Base-by-base conservation (phyloP, 441 rosid genomes). In the Gossypium aridum region DNA sequence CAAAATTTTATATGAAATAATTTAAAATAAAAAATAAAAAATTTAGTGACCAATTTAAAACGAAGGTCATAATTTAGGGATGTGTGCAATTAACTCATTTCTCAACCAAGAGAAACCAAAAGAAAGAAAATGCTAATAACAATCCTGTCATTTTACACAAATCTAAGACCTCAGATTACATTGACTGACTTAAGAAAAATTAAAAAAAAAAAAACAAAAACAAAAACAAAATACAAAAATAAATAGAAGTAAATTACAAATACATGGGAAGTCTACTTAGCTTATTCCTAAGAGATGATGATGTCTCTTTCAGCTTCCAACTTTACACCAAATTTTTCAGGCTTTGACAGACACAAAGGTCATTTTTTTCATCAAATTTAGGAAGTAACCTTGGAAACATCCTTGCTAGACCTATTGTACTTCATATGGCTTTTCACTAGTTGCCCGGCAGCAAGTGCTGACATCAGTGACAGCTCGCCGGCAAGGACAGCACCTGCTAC, bases 401-500 rank as follows among this genome's bases (percentile, higher is more conserved):
- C 85, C 71, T 59, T 83, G 72, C 71, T 78, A 2, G 87, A 79
- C 53, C 87, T 74, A 68, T 84, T 84, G 70, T 82, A 84, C 70
- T 82, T 84, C 87, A 84, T 80, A 79, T 84, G 87, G 67, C 87
- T 84, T 2, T 22, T 82, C 43, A 82, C 85, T n/a, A 84, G 81
- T 65, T 84, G 87, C 16, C 87, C 85, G 4, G 87, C 87, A 7
- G 87, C 82, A 1, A 85, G 57, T 23, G 87, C 87, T 22, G 85
- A 78, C 87, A 85, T 82, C 68, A 85, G 83, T 0, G 87, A 85
- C 43, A 85, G 77, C 77, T 85, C 85, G 0, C 80, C 87, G 7
- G 87, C 84, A 4, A 85, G 87, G 53, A 85, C 85, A 0, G 81
- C 71, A n/a, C 87, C 87, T 8, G 87, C 83, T 53, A 82, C 83